A percentile compares a stretch with the other conserved stretches of the same genome.
These are phyloP conservation scores for Rhizophagus sp. DNA, from an alignment of 192 early-diverging fungal species.

Conservation along the genomic window DNA sequence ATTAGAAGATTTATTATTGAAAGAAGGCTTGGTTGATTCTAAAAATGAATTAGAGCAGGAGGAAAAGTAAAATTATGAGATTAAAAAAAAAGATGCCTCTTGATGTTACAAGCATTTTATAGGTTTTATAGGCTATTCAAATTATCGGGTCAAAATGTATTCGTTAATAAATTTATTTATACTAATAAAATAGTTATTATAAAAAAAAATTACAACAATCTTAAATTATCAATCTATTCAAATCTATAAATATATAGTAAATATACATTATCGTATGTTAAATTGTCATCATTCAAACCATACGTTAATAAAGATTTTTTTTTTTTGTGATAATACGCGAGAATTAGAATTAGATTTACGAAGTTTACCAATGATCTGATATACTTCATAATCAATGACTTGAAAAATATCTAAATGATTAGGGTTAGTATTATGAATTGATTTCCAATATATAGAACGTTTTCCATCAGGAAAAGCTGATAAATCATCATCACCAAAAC, in stretches of 20 bases:
- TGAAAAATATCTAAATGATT: not conserved
- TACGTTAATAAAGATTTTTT: too few relatives aligned
- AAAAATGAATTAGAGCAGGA: not conserved
- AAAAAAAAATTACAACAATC: too few relatives aligned
- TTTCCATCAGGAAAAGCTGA: slow-evolving; percentile 14
- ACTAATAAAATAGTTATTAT: too few relatives aligned
- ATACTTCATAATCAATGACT: slow-evolving; percentile 17
- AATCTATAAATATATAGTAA: not conserved
- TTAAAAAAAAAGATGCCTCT: too few relatives aligned
- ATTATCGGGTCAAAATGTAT: too few relatives aligned
- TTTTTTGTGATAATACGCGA: not conserved
- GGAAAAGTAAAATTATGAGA: not conserved
- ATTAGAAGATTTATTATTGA: slow-evolving; percentile 75
- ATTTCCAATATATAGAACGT: not conserved
- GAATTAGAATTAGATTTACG: not conserved
- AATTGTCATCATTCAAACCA: not conserved
- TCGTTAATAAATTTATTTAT: too few relatives aligned
- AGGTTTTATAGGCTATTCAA: too few relatives aligned
- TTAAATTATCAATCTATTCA: not conserved
- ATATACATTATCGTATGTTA: not conserved
- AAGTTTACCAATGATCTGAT: slow-evolving; percentile 12
- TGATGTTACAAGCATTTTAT: too few relatives aligned
- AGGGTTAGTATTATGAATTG: not conserved
- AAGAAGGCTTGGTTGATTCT: slow-evolving; percentile 59
- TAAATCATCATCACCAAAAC: slow-evolving; percentile 6